Conservation (phyloP, 2,329 filamentous ascomycete genomes). For the Botrytis galanthina region DNA sequence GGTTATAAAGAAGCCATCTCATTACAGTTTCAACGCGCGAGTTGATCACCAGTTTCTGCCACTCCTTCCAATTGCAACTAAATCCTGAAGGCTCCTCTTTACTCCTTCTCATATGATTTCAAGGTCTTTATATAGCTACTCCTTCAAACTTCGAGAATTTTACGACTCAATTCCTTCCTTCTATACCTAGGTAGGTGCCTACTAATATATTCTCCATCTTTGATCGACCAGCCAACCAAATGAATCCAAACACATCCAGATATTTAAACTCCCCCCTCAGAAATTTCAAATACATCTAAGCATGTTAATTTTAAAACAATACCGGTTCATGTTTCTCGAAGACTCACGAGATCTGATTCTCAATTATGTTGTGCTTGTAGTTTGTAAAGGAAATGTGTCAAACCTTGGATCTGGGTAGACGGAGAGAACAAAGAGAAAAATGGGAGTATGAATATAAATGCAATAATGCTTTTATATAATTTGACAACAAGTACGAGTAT, state of each 20-base stretch:
- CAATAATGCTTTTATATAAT: not conserved
- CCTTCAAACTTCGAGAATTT: no score
- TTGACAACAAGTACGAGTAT: not conserved
- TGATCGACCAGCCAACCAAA: not conserved
- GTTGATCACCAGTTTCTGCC: not conserved
- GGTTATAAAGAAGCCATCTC: rapidly evolving
- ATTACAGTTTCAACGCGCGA: not conserved
- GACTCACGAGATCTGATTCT: not conserved
- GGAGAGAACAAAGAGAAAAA: not conserved
- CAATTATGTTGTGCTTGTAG: not conserved
- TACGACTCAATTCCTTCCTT: no score
- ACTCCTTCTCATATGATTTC: not conserved
- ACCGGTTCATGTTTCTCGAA: no score
- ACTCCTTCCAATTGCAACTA: no score
- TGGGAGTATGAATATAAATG: no score
- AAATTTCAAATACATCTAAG: not conserved
- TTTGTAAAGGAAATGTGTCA: not conserved
- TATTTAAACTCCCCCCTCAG: not conserved
- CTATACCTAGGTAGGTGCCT: no score
- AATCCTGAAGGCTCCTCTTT: no score
- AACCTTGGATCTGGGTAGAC: rapidly evolving
- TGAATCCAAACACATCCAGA: not conserved
- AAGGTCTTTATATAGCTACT: no score
- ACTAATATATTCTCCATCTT: not conserved
- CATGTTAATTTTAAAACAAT: not conserved